Evolutionary conservation across 768 basidiomycete genomes (phyloP).

Genomic region (Mycena floridula): DNA sequence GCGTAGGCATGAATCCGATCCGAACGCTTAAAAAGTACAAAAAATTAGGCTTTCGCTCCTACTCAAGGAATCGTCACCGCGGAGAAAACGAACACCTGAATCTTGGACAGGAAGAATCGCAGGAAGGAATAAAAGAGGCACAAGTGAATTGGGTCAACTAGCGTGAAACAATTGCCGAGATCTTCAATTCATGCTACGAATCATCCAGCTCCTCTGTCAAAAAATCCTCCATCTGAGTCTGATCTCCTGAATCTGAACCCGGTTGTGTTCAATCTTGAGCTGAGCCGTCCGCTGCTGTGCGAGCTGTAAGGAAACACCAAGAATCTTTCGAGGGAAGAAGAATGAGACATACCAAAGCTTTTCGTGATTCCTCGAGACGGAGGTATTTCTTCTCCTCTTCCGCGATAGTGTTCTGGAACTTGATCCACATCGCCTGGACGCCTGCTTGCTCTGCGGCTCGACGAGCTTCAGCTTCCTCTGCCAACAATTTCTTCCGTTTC

Average conservation of each 20-base stretch:
- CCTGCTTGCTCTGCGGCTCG: constrained; percentile 55
- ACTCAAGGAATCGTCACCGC: no score
- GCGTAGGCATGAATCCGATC: no score
- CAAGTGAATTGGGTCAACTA: no score
- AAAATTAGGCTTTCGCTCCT: no score
- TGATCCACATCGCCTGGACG: constrained; percentile 60
- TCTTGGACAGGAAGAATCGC: no score
- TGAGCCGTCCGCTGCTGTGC: constrained; percentile 61
- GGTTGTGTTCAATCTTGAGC: constrained; percentile 58
- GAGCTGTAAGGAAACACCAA: constrained; percentile 34
- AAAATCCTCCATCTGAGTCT: constrained; percentile 46
- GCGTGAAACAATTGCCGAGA: no score
- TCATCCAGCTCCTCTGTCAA: constrained; percentile 48
- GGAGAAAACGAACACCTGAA: no score
- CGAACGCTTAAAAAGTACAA: no score
- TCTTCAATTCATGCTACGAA: no score
- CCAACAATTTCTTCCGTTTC: constrained; percentile 45
- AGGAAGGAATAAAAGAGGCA: no score
- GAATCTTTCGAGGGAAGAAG: background rate
- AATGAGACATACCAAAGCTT: constrained; percentile 51
- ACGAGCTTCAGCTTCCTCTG: constrained; percentile 61
- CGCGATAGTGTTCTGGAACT: constrained; percentile 52
- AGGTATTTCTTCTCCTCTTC: constrained; percentile 57
- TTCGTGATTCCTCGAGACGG: constrained; percentile 64
- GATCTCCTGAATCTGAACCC: constrained; percentile 55